Evolutionary conservation across 345 rosid genomes (phyloP).

Genomic region (Pelargonium nanum): DNA sequence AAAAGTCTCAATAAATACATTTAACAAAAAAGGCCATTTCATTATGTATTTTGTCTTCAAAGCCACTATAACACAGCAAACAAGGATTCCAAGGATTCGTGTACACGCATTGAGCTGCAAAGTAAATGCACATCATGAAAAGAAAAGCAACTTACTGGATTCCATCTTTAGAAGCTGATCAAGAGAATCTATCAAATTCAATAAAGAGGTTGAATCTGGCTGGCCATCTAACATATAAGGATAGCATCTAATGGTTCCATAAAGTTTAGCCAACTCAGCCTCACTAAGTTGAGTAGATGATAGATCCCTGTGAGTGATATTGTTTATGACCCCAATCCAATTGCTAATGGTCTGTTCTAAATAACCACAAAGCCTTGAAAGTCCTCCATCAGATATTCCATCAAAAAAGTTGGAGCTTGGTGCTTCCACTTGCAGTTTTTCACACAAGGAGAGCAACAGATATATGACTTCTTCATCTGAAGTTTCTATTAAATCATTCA

Average conservation of each 20-base stretch:
- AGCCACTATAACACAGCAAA: background rate
- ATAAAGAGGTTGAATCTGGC: slow-evolving; percentile 30
- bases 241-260: slow-evolving; percentile 68
- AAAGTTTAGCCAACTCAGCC: slow-evolving; percentile 43
- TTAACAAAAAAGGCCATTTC: too few species aligned
- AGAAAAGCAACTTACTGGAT: slow-evolving; percentile 32
- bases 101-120: background rate
- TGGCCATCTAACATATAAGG: slow-evolving; percentile 31
- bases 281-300: slow-evolving; percentile 25
- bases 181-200: slow-evolving; percentile 44
- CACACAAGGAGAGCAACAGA: slow-evolving; percentile 46
- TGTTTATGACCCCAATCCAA: slow-evolving; percentile 25
- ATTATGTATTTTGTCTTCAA: too few species aligned
- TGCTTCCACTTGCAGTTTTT: slow-evolving; percentile 41
- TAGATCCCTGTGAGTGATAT: slow-evolving; percentile 16
- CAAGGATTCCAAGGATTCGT: background rate
- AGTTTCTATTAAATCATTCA: slow-evolving; percentile 51
- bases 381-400: slow-evolving; percentile 30
- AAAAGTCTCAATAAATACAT: too few species aligned
- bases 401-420: slow-evolving; percentile 18
- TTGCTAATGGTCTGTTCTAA: slow-evolving; percentile 25
- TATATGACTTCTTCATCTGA: slow-evolving; percentile 46
- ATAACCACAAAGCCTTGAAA: slow-evolving; percentile 30
- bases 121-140: background rate
- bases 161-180: slow-evolving; percentile 32